Evolutionary conservation across 2,329 filamentous ascomycete genomes (phyloP).

Genomic region (Penicillium sp.): DNA sequence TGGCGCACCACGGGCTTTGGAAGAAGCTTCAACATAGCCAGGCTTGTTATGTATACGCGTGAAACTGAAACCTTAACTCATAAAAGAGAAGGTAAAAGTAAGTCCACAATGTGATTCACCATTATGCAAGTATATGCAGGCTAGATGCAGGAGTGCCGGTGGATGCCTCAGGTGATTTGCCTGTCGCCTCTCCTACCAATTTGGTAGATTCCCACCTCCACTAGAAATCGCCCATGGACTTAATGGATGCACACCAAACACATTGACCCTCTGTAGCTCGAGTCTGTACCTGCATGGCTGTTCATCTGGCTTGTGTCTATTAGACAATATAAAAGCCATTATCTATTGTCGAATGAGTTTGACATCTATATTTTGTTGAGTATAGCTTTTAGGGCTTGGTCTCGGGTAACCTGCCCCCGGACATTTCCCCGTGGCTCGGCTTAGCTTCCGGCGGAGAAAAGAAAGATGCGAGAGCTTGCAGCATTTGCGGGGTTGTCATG

Average conservation of each 20-base stretch:
- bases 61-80: too few relatives aligned
- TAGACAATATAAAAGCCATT: too few relatives aligned
- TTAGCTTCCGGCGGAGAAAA: conserved; percentile 2
- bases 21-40: conserved; percentile 17
- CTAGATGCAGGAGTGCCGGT: neutral
- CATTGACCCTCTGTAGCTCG: neutral
- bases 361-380: neutral
- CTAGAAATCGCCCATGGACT: neutral
- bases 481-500: conserved; percentile 5
- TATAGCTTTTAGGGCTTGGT: neutral
- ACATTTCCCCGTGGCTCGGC: conserved; percentile 2
- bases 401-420: conserved; percentile 43
- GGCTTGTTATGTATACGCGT: neutral
- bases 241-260: too few relatives aligned
- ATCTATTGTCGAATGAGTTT: too few relatives aligned
- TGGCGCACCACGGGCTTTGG: conserved; percentile 25
- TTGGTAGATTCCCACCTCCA: neutral
- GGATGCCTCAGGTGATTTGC: neutral
- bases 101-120: too few relatives aligned
- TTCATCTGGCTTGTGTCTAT: too few relatives aligned
- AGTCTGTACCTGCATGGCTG: neutral
- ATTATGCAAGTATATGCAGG: neutral
- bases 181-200: neutral
- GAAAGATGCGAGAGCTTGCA: too few relatives aligned
- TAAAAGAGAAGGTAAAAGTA: neutral